Evolutionary conservation across 2,329 filamentous ascomycete species (phyloP).

Genomic region (Diaporthe ilicicola): DNA sequence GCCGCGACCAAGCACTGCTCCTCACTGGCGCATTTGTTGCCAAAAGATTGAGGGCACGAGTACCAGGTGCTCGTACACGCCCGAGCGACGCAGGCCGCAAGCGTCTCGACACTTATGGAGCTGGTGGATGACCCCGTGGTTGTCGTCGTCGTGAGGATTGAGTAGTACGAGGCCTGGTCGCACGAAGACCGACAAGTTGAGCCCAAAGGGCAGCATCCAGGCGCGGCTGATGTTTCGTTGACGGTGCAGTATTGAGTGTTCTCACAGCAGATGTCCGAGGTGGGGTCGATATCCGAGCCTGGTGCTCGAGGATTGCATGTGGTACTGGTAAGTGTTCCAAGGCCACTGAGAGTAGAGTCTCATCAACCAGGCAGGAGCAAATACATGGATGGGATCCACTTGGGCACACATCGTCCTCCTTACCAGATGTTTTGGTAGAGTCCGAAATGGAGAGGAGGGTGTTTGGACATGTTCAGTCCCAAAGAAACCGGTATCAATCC

Average conservation of each 20-base stretch:
- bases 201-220: background rate
- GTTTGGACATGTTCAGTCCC: background rate
- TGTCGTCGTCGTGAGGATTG: background rate
- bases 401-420: background rate
- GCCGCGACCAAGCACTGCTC: background rate
- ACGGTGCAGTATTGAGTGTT: background rate
- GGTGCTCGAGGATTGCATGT: background rate
- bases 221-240: background rate
- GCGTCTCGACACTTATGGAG: background rate
- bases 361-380: background rate
- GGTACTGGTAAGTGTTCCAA: background rate
- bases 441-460: background rate
- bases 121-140: background rate
- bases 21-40: background rate
- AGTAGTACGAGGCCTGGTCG: background rate
- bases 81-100: background rate
- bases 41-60: background rate
- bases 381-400: background rate
- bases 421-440: background rate
- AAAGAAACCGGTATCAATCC: background rate
- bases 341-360: background rate
- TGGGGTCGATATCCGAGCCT: conserved; percentile 16
- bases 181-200: background rate
- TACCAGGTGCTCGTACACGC: background rate
- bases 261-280: background rate